These are phyloP conservation scores for Aegilops tauschii DNA, from an alignment of 176 grass and related monocot species.

Conservation along the genomic window DNA sequence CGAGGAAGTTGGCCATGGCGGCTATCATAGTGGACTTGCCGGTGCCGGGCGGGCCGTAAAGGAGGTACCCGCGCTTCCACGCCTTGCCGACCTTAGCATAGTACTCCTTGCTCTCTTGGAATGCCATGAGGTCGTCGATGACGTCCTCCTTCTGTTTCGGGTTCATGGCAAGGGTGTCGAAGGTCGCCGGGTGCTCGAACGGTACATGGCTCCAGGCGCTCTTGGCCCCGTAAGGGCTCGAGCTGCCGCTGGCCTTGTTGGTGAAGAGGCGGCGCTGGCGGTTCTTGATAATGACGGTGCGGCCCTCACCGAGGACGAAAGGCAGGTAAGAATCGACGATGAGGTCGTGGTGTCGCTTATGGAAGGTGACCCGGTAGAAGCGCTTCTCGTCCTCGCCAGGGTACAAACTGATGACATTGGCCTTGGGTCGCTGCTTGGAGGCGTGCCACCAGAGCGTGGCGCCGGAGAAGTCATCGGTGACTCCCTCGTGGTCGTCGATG, in stretches of 20 bases:
- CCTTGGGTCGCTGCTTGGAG: rapidly evolving
- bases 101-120: slow-evolving; percentile 61
- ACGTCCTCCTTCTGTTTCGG: slow-evolving; percentile 42
- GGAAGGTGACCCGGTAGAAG: slow-evolving; percentile 54
- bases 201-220: slow-evolving; percentile 51
- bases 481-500: slow-evolving; percentile 63
- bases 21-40: slow-evolving; percentile 82
- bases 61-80: slow-evolving; percentile 65
- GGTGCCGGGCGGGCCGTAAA: slow-evolving; percentile 45
- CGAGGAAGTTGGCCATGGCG: slow-evolving; percentile 71
- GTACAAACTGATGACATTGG: slow-evolving; percentile 26
- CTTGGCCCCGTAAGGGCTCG: slow-evolving; percentile 23
- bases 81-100: slow-evolving; percentile 61
- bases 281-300: slow-evolving; percentile 36
- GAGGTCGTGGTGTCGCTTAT: slow-evolving; percentile 42
- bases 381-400: slow-evolving; percentile 1
- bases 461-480: slow-evolving; percentile 43
- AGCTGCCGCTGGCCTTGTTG: slow-evolving; percentile 38
- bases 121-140: slow-evolving; percentile 51
- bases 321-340: slow-evolving; percentile 44
- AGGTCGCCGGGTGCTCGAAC: slow-evolving; percentile 72
- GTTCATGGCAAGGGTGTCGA: slow-evolving; percentile 67
- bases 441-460: slow-evolving; percentile 55
- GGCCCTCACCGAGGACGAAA: slow-evolving; percentile 38
- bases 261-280: slow-evolving; percentile 67